A percentile compares a stretch with the other conserved stretches of the same genome.
Conservation (phyloP, 129 eudicot species). For the carrot (Daucus carota) region DH1_v3.0 NC_030381.2:51891001-51891500, state of each 20-base stretch:
- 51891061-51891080: not conserved
- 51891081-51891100: not conserved
- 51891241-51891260: no score
- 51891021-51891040: not conserved
- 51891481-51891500: not conserved
- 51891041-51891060: not conserved
- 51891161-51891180: no score
- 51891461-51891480: not conserved
- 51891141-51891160: not conserved
- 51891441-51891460: not conserved
- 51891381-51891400: not conserved
- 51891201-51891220: not conserved
- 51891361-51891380: not conserved
- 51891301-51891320: no score
- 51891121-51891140: not conserved
- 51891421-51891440: constrained; percentile 9
- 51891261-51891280: no score
- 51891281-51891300: no score
- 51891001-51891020: not conserved
- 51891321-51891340: no score
- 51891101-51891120: not conserved
- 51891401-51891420: not conserved
- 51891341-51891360: no score
- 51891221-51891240: not conserved
- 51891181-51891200: no score